These are phyloP conservation scores for Rusavskia elegans DNA, from an alignment of 495 filamentous ascomycete species.

Conservation along the genomic window DNA sequence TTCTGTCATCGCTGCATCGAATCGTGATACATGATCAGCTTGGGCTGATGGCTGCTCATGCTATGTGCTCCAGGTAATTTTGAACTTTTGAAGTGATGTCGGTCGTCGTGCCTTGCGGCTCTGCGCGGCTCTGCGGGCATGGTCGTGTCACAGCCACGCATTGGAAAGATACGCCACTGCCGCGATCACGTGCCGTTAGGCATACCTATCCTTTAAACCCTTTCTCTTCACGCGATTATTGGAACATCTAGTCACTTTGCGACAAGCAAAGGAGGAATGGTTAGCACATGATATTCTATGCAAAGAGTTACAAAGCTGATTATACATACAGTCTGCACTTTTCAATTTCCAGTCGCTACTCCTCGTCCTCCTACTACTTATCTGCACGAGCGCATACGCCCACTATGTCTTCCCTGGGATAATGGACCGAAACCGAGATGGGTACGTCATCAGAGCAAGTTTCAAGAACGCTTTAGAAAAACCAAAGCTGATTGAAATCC, in stretches of 20 bases:
- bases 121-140: too few relatives aligned
- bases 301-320: conserved; percentile 1
- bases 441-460: conserved; percentile 33
- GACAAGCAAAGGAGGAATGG: background rate
- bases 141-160: too few relatives aligned
- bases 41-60: too few relatives aligned
- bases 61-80: too few relatives aligned
- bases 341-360: conserved; percentile 97
- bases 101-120: too few relatives aligned
- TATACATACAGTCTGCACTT: conserved; percentile 58
- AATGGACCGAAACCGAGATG: conserved; percentile 85
- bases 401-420: conserved; percentile 82
- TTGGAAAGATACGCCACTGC: too few relatives aligned
- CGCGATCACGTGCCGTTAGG: too few relatives aligned
- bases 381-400: conserved; percentile 87
- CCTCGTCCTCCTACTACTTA: conserved; percentile 81
- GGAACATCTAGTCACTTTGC: background rate
- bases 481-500: conserved; percentile 1
- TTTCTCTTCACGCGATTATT: too few relatives aligned
- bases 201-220: too few relatives aligned
- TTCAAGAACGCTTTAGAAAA: background rate
- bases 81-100: too few relatives aligned
- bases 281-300: background rate
- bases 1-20: conserved; percentile 36
- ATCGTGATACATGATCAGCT: background rate